These are phyloP conservation scores for Colletotrichum incanum DNA, from an alignment of 2,329 filamentous ascomycete species.

Conservation along the genomic window DNA sequence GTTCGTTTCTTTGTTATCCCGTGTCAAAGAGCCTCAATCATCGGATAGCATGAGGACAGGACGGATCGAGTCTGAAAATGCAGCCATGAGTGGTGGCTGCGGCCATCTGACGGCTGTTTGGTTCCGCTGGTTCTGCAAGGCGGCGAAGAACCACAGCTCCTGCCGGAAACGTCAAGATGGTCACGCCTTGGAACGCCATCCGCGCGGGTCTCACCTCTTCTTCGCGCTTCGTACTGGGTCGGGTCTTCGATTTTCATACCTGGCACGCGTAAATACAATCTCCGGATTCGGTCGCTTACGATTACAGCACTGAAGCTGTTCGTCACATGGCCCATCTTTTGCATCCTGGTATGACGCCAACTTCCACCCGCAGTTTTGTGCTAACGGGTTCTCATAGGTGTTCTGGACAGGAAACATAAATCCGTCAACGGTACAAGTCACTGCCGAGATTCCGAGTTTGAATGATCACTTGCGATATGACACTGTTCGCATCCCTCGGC, in stretches of 20 bases:
- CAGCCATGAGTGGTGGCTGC: slow-evolving; percentile 7
- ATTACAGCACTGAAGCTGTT: slow-evolving; percentile 1
- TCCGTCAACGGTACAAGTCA: background rate
- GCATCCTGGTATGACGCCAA: background rate
- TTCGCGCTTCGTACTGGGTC: slow-evolving; percentile 5
- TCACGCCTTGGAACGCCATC: background rate
- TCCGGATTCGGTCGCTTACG: background rate
- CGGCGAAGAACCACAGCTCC: background rate
- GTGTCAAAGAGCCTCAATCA: background rate
- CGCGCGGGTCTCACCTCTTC: background rate
- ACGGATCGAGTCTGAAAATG: background rate
- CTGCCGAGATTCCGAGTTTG: background rate
- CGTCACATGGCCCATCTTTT: background rate
- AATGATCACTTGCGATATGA: slow-evolving; percentile 3
- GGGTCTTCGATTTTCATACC: slow-evolving; percentile 1
- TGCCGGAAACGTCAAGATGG: slow-evolving; percentile 13
- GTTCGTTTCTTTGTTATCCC: background rate
- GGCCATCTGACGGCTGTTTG: slow-evolving; percentile 15
- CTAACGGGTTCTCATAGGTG: background rate
- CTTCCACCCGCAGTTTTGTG: background rate
- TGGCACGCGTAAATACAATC: background rate
- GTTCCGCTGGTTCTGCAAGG: slow-evolving; percentile 9
- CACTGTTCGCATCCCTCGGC: background rate
- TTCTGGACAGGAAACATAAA: background rate
- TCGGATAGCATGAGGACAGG: background rate